A percentile compares a stretch with the other conserved stretches of the same genome.
phyloP scores from a whole-genome alignment of 768 basidiomycete species.

The Scleroderma bovista region DNA sequence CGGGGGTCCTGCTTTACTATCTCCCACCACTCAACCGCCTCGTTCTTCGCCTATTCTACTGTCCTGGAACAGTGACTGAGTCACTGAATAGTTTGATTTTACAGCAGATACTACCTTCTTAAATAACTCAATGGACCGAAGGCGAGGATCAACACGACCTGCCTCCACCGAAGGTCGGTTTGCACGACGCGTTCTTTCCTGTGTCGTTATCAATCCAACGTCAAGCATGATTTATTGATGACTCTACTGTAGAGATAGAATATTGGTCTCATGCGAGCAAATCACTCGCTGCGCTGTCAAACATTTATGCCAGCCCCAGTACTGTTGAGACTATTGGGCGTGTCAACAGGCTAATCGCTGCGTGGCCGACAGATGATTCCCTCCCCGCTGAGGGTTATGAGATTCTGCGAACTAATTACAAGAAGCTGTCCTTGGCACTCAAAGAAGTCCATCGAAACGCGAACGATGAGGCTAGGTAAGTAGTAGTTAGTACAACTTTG shows the following conservation, averaged over 20 bases:
- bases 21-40: too few relatives aligned
- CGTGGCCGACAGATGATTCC: conserved; percentile 69
- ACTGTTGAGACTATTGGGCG: conserved; percentile 59
- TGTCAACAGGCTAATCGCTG: conserved; percentile 65
- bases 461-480: conserved; percentile 62
- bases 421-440: conserved; percentile 56
- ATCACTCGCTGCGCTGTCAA: conserved; percentile 51
- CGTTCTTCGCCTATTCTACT: neutral
- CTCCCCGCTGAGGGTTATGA: conserved; percentile 65
- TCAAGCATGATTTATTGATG: conserved; percentile 3
- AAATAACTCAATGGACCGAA: conserved; percentile 51
- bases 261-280: conserved; percentile 68
- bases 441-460: conserved; percentile 55
- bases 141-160: conserved; percentile 58
- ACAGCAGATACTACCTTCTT: neutral
- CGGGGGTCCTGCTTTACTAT: too few relatives aligned
- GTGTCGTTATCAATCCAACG: conserved; percentile 8
- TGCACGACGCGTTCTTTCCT: conserved; percentile 10
- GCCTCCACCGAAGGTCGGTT: conserved; percentile 71
- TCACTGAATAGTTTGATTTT: neutral
- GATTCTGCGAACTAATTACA: conserved; percentile 54
- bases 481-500: neutral
- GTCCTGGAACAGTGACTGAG: neutral
- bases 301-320: conserved; percentile 44
- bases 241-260: conserved; percentile 62